These are phyloP conservation scores for Fusarium brevicatenulatum DNA, from an alignment of 2,329 filamentous ascomycete species.

Conservation along the genomic window DNA sequence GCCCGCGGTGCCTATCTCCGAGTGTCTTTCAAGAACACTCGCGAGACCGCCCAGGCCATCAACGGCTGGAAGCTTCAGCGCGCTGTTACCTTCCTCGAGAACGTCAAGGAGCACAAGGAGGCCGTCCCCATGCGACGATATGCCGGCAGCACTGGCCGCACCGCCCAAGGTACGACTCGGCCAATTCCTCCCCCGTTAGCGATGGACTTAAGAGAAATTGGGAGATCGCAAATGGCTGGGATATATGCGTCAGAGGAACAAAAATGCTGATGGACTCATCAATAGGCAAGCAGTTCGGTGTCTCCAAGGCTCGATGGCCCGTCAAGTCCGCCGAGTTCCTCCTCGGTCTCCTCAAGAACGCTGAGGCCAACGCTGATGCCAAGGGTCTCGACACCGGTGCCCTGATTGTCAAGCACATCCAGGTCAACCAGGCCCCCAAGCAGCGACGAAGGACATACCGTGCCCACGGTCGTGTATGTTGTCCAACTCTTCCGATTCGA, in stretches of 20 bases:
- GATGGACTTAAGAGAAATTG: slow-evolving; percentile 7
- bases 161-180: slow-evolving; percentile 88
- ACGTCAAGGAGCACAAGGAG: slow-evolving; percentile 97
- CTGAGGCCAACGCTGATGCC: slow-evolving; percentile 94
- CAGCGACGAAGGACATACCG: slow-evolving; percentile 99
- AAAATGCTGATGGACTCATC: slow-evolving; percentile 43
- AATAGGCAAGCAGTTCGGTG: slow-evolving; percentile 97
- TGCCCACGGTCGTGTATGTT: slow-evolving; percentile 98
- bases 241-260: slow-evolving; percentile 4
- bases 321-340: slow-evolving; percentile 99
- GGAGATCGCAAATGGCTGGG: slow-evolving; percentile 11
- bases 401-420: slow-evolving; percentile 99
- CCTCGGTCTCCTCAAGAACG: slow-evolving; percentile 96
- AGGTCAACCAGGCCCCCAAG: slow-evolving; percentile 99
- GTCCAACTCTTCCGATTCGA: neutral
- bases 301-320: slow-evolving; percentile 98
- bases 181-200: neutral
- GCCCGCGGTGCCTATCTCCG: slow-evolving; percentile 98
- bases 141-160: slow-evolving; percentile 93
- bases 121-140: slow-evolving; percentile 98
- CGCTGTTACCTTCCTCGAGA: slow-evolving; percentile 96
- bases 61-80: slow-evolving; percentile 98
- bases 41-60: slow-evolving; percentile 99
- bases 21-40: slow-evolving; percentile 99
- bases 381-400: slow-evolving; percentile 98